Base-by-base conservation (phyloP, 768 basidiomycete species). In the Pholiota microspora region DNA sequence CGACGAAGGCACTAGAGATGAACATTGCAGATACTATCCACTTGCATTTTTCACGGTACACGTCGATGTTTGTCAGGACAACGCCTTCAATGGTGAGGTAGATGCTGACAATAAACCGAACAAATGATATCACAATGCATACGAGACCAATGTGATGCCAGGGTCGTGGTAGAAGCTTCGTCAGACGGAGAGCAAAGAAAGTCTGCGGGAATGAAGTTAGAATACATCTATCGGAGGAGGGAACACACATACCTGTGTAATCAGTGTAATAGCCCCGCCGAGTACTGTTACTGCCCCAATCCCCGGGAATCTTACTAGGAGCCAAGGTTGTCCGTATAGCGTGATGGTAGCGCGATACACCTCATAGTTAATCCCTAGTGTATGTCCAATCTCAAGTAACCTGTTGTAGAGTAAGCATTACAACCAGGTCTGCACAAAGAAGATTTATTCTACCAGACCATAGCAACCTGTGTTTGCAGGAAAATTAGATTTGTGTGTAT, bases 21-120 rank as follows among this genome's bases (percentile, higher is more conserved):
- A 72, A 64, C 4, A 71, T 57, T 12, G 62, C 59, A 0, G 68
- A 66, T 18, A 73, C 66, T 7, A 73, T 57, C 72, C 71, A 72
- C n/a, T 60, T 58, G 44, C 62, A 65, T 5, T 61, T 50, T 4
- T 61, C 56, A 6, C 64, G 62, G 49, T 62, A 72, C 4, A 49
- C 40, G 7, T 36, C 51, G 16, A 69, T 54, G 16, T 55, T 64
- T 13, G 44, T 31, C 8, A 61, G 59, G 2, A 59, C 59, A 31
- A 70, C 53, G 13, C 64, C 67, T 42, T 61, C 57, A 1, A 60
- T 59, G 4, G 64, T 62, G 2, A 72, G 53, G 10, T 59, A 67
- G 42, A 71, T 53, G 42, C 69, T 69, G 2, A 68, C 69, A 18
- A 66, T 40, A 29, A 64, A 63, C 2, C 71, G 66, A 23, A 64